Evolutionary conservation across 257 asterid genomes (phyloP).

Genomic region (Forsythia suspensa): DNA sequence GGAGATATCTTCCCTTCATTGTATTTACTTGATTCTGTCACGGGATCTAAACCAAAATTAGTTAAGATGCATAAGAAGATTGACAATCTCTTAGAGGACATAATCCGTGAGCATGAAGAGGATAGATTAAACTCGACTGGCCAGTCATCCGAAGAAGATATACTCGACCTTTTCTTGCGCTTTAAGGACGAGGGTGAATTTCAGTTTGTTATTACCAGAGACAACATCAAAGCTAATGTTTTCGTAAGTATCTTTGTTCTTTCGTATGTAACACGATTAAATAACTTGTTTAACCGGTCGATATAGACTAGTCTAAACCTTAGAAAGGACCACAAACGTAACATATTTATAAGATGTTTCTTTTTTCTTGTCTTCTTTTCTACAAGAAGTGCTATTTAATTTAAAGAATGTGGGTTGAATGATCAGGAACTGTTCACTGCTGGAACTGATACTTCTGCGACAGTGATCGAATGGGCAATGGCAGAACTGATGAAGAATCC

Average conservation of each 20-base stretch:
- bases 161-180: not conserved
- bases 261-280: too few relatives aligned
- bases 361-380: not conserved
- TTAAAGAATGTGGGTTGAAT: too few relatives aligned
- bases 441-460: slow-evolving; percentile 12
- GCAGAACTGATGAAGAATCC: slow-evolving; percentile 16
- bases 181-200: not conserved
- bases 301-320: too few relatives aligned
- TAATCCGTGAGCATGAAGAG: not conserved
- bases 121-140: not conserved
- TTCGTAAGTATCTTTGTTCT: not conserved
- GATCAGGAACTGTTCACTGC: slow-evolving; percentile 1
- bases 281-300: too few relatives aligned
- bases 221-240: slow-evolving; percentile 7
- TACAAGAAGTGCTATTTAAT: too few relatives aligned
- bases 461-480: slow-evolving; percentile 14
- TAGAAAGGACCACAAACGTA: too few relatives aligned
- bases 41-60: not conserved
- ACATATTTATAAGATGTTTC: too few relatives aligned
- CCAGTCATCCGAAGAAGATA: too few relatives aligned
- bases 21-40: not conserved
- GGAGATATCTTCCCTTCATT: not conserved
- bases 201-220: not conserved
- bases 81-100: not conserved
- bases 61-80: not conserved